phyloP scores from a whole-genome alignment of 495 filamentous ascomycete species.

The Annulohypoxylon bovei region DNA sequence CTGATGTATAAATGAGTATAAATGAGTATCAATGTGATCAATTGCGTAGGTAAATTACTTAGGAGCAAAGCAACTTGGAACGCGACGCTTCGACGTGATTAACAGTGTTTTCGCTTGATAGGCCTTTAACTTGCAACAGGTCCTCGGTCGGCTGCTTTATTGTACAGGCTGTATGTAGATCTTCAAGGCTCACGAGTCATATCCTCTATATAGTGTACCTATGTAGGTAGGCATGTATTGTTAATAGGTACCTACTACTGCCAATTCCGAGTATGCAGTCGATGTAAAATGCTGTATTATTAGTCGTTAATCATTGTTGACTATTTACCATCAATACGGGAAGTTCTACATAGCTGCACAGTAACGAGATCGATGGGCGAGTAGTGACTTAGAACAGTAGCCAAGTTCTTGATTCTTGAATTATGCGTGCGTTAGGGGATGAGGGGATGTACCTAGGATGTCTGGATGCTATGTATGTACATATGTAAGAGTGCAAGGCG shows the following conservation, averaged over 20 bases:
- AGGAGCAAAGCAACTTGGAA: background rate
- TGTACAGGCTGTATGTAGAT: constrained; percentile 23
- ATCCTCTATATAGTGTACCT: no score
- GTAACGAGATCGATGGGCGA: background rate
- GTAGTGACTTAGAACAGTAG: constrained; percentile 17
- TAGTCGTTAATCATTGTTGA: constrained; percentile 5
- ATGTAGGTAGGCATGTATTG: no score
- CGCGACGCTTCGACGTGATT: constrained; percentile 8
- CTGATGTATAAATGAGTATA: constrained; percentile 12
- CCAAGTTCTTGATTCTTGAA: background rate
- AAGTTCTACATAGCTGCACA: background rate
- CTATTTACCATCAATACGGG: constrained; percentile 13
- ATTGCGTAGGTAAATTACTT: constrained; percentile 23
- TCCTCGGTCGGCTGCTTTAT: constrained; percentile 15
- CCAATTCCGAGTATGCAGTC: background rate
- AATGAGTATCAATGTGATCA: constrained; percentile 20
- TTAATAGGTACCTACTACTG: background rate
- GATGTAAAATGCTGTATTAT: background rate
- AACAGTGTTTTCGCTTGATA: constrained; percentile 19
- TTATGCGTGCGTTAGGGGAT: background rate
- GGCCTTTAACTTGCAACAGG: constrained; percentile 15
- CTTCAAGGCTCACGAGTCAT: background rate
- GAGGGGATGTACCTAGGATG: background rate
- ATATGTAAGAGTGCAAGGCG: background rate
- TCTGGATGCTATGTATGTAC: no score